A percentile compares a stretch with the other conserved stretches of the same genome.
Conservation (phyloP, 2,329 filamentous ascomycete genomes). For the Xylaria sp. region DNA sequence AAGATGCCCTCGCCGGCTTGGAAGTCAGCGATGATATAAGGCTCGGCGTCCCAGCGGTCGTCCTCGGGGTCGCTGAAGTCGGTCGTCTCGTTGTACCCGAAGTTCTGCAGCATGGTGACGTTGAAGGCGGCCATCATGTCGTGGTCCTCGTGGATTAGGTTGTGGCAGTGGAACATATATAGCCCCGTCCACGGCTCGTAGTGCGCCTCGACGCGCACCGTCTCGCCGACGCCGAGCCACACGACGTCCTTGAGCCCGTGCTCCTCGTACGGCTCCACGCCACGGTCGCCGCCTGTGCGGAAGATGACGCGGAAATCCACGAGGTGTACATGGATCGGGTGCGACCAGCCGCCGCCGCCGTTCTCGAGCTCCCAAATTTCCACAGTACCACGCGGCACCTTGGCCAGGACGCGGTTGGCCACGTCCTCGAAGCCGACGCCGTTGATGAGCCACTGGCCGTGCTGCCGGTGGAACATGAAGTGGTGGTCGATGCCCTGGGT, state of each 20-base stretch:
- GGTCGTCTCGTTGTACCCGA: conserved; percentile 54
- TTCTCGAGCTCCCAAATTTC: conserved; percentile 65
- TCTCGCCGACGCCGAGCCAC: conserved; percentile 63
- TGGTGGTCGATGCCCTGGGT: conserved; percentile 55
- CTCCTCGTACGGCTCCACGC: conserved; percentile 63
- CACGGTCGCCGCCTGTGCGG: conserved; percentile 57
- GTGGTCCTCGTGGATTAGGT: conserved; percentile 58
- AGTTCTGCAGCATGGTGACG: conserved; percentile 52
- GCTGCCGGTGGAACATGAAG: conserved; percentile 59
- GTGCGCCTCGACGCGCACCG: conserved; percentile 61
- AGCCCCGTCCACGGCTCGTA: conserved; percentile 65
- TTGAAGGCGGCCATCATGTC: conserved; percentile 62
- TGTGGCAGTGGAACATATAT: conserved; percentile 63
- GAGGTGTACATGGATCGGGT: conserved; percentile 68
- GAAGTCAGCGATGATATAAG: conserved; percentile 45
- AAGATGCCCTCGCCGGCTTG: conserved; percentile 43
- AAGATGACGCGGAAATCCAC: conserved; percentile 67
- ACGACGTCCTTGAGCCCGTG: conserved; percentile 69
- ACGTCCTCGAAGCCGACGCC: conserved; percentile 60
- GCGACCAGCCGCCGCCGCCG: conserved; percentile 60
- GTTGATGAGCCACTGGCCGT: conserved; percentile 64
- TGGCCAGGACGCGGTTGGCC: conserved; percentile 61
- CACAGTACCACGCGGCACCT: conserved; percentile 58
- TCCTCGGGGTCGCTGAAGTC: conserved; percentile 55
- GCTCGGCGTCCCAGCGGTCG: conserved; percentile 50